These are phyloP conservation scores for Oemleria cerasiformis DNA, from an alignment of 306 rosid genomes.

Conservation along the genomic window DNA sequence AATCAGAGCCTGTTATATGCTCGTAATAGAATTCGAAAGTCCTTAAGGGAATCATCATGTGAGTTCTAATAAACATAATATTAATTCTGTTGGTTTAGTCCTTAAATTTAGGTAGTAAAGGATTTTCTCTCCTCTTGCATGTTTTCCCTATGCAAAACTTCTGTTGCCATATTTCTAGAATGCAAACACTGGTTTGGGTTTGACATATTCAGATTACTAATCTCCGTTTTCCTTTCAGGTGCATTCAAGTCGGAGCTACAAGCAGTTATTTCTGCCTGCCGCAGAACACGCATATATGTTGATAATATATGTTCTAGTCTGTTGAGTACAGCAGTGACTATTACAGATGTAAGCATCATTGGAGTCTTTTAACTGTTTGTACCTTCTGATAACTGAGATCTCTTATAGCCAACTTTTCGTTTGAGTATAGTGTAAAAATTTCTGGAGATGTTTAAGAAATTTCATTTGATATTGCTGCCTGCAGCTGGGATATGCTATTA, in stretches of 20 bases:
- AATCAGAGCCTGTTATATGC: slow-evolving; percentile 67
- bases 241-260: slow-evolving; percentile 71
- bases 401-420: not conserved
- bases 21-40: slow-evolving; percentile 81
- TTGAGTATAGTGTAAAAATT: not conserved
- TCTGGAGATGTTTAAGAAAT: not conserved
- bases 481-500: slow-evolving; percentile 85
- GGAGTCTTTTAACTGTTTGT: slow-evolving; percentile 10
- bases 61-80: slow-evolving; percentile 33
- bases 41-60: slow-evolving; percentile 59
- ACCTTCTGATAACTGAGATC: not conserved
- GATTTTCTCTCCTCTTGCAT: slow-evolving; percentile 1
- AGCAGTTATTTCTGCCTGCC: slow-evolving; percentile 68
- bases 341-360: slow-evolving; percentile 53
- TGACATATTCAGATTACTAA: slow-evolving; percentile 11
- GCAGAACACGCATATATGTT: slow-evolving; percentile 58
- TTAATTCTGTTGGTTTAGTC: slow-evolving; percentile 1
- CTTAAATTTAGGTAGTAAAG: slow-evolving; percentile 9
- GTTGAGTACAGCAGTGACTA: slow-evolving; percentile 45
- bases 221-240: slow-evolving; percentile 44
- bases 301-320: slow-evolving; percentile 53
- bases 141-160: not conserved
- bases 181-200: slow-evolving; percentile 14
- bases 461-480: slow-evolving; percentile 27
- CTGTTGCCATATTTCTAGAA: slow-evolving; percentile 14